phyloP scores from a whole-genome alignment of 129 eudicot genomes.

The Pulicaria dysenterica region DNA sequence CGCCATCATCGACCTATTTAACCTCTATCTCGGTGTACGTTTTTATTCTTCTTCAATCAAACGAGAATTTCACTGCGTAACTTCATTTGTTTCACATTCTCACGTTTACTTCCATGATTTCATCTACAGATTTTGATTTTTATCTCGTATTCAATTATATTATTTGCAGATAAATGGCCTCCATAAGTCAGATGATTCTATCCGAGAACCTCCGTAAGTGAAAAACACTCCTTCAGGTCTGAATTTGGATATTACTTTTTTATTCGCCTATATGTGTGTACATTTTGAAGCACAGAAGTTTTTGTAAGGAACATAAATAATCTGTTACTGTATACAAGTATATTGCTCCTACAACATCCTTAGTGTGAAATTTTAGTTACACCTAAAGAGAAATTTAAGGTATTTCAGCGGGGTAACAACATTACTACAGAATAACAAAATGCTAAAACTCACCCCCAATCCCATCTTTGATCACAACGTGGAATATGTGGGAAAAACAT shows the following conservation, averaged over 20 bases:
- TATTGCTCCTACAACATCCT: too few species aligned
- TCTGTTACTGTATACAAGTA: background rate
- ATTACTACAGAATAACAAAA: background rate
- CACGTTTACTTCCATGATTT: background rate
- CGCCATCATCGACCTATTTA: constrained; percentile 63
- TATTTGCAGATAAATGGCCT: constrained; percentile 50
- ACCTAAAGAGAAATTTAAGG: background rate
- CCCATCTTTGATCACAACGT: too few species aligned
- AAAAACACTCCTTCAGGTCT: background rate
- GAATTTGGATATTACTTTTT: background rate
- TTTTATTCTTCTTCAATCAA: background rate
- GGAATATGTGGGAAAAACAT: too few species aligned
- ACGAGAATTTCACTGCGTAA: background rate
- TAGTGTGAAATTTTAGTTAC: constrained; percentile 10
- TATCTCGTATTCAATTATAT: background rate
- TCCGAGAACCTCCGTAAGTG: constrained; percentile 75
- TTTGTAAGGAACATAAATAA: constrained; percentile 4
- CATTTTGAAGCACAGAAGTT: constrained; percentile 6
- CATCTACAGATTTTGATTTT: background rate
- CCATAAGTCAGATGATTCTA: constrained; percentile 60
- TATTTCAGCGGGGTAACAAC: background rate
- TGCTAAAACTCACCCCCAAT: background rate
- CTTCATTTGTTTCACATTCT: background rate
- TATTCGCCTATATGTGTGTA: background rate
- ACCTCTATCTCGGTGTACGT: constrained; percentile 71